phyloP scores from a whole-genome alignment of 371 early-diverging fungal genomes.

The Zychaea mexicana region DNA sequence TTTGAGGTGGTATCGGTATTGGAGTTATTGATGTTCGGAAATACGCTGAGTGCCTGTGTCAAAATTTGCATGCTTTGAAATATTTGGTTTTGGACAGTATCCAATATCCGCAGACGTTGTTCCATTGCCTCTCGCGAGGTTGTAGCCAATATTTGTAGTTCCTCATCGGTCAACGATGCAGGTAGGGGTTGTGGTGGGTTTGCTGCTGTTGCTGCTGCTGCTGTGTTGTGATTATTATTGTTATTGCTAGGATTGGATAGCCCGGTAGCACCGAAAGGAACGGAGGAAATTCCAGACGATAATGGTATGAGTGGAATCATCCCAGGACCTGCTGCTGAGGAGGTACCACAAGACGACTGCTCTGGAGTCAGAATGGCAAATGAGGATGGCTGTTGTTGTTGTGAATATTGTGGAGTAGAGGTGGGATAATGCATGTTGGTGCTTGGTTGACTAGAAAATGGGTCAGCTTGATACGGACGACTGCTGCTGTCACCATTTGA shows the following conservation, averaged over 20 bases:
- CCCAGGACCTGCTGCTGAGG: conserved; percentile 20
- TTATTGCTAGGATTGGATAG: too few relatives aligned
- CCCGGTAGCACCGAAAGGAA: neutral
- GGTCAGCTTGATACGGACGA: neutral
- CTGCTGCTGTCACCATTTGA: conserved; percentile 9
- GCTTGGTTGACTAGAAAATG: too few relatives aligned
- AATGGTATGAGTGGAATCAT: conserved; percentile 37
- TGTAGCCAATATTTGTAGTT: conserved; percentile 56
- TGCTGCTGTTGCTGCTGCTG: conserved; percentile 5
- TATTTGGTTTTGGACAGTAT: conserved; percentile 65
- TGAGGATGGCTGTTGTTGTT: conserved; percentile 13
- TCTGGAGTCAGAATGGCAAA: conserved; percentile 9
- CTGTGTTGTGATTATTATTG: neutral
- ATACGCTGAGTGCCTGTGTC: conserved; percentile 52
- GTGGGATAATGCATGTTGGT: neutral
- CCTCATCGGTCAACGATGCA: conserved; percentile 55
- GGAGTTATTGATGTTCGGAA: conserved; percentile 29
- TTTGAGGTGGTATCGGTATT: neutral
- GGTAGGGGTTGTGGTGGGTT: conserved; percentile 25
- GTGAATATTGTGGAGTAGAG: conserved; percentile 4
- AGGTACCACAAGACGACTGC: neutral
- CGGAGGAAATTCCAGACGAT: conserved; percentile 27
- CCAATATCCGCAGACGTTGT: conserved; percentile 58
- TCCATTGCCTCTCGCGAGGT: conserved; percentile 60
- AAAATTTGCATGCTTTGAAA: conserved; percentile 61